Evolutionary conservation across 768 basidiomycete genomes (phyloP).

Genomic region (Mycena maculata): DNA sequence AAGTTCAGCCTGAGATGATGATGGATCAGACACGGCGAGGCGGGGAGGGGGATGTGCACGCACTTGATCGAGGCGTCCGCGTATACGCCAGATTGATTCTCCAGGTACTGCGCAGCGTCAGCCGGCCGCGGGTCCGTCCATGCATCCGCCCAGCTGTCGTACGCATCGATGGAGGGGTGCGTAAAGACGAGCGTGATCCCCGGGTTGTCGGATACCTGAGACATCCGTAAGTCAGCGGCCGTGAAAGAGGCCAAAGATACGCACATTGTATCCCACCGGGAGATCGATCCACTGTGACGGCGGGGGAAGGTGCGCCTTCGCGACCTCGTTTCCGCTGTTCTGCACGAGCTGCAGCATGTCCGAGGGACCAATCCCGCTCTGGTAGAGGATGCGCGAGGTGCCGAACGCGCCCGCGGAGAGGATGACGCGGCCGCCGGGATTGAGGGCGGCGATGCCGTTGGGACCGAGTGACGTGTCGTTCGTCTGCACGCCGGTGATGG

Average conservation of each 20-base stretch:
- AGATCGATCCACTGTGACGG: slow-evolving; percentile 65
- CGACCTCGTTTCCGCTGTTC: slow-evolving; percentile 50
- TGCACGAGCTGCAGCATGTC: slow-evolving; percentile 68
- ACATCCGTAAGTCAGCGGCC: neutral
- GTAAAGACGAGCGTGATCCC: slow-evolving; percentile 77
- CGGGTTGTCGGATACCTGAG: slow-evolving; percentile 67
- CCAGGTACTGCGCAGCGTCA: slow-evolving; percentile 66
- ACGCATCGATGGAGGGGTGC: slow-evolving; percentile 69
- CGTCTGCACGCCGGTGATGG: slow-evolving; percentile 69
- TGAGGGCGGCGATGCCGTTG: slow-evolving; percentile 66
- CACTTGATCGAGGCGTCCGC: slow-evolving; percentile 67
- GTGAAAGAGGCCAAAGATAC: slow-evolving; percentile 10
- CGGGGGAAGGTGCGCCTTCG: slow-evolving; percentile 61
- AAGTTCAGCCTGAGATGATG: slow-evolving; percentile 60
- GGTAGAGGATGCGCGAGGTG: slow-evolving; percentile 67
- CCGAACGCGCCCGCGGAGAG: slow-evolving; percentile 70
- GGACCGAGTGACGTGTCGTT: slow-evolving; percentile 69
- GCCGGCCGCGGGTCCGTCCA: slow-evolving; percentile 66
- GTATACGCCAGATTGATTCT: slow-evolving; percentile 64
- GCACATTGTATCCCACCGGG: slow-evolving; percentile 65
- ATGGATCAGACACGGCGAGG: neutral
- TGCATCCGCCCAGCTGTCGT: slow-evolving; percentile 74
- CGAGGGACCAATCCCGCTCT: slow-evolving; percentile 69
- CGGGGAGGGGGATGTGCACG: slow-evolving; percentile 9
- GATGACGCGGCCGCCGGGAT: slow-evolving; percentile 67